Base-by-base conservation (phyloP, 805 yeast species). In the Candida oleophila region DNA sequence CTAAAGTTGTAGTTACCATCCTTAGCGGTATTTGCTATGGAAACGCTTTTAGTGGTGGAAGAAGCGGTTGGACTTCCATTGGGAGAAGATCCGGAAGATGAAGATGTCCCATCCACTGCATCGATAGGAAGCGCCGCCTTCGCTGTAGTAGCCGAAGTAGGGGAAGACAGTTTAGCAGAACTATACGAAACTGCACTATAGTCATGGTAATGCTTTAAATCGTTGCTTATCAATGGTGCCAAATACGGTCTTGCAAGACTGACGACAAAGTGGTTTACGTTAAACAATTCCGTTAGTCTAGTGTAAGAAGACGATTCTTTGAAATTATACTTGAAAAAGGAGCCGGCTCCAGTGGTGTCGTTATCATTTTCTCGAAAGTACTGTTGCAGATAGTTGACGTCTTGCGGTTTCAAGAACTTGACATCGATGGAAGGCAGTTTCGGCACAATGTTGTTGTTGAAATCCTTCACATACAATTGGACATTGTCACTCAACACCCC, bases 211-310 rank as follows among this genome's bases (percentile, higher is more conserved):
- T 89, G 94, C 58, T 85, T 85, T 57, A 89, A 74, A 59, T 89
- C 97, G 53, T 87, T 85, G 33, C 87, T 82, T 38, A 94, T 78
- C 47, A 92, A 71, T 0, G 98, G 97, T 0, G 97, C 96, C 55
- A 92, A 71, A 58, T 92, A 94, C 0, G 98, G 97, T 51, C 97
- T 77, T 7, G 98, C 96, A 53, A 92, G 73, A 18, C 97, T 88
- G 1, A 91, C 91, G 25, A 94, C 76, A 59, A 89, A 92, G 64
- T 91, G 95, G 65, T 94, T 94, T 20, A 94, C 98, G 57, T 94
- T 94, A 71, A 92, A 94, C 48, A 92, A 74, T 62, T 94, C 98
- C 0, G 97, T 86, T 41, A 92, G 75, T 45, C 96, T 73, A 1
- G 94, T 87, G 60, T 92, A 92, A 0, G 97, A 96, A 9, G 74